phyloP scores from a whole-genome alignment of 2,329 filamentous ascomycete species.

The Diaporthe aspalathi region DNA sequence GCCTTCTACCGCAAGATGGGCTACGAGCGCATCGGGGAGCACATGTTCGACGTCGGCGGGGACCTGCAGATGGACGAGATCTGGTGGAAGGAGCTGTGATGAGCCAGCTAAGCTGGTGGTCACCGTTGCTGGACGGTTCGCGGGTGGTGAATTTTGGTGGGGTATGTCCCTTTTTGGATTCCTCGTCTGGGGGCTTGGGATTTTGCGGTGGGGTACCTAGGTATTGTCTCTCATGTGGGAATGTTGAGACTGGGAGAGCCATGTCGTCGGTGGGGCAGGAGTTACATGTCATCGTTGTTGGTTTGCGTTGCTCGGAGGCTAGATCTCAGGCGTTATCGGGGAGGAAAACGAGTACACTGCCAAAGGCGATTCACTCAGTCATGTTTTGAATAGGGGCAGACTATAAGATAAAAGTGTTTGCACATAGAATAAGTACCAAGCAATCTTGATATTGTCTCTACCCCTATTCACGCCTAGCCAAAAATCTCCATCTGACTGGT shows the following conservation, averaged over 20 bases:
- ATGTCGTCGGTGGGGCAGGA: not conserved
- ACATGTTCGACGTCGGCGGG: slow-evolving; percentile 55
- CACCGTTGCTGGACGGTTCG: no score
- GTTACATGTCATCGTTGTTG: not conserved
- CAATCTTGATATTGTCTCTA: no score
- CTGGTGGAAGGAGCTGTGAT: slow-evolving; percentile 44
- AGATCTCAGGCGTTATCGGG: slow-evolving; percentile 6
- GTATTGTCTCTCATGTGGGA: no score
- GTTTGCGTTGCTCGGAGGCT: not conserved
- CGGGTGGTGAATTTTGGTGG: no score
- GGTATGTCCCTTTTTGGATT: not conserved
- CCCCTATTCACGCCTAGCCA: not conserved
- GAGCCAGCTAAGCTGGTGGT: no score
- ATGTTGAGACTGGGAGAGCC: not conserved
- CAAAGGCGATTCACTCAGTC: not conserved
- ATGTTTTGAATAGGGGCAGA: not conserved
- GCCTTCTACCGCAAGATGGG: slow-evolving; percentile 55
- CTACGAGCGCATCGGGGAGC: slow-evolving; percentile 52
- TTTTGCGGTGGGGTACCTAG: no score
- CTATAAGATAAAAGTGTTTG: not conserved
- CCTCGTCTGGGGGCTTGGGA: not conserved
- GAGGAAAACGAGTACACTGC: not conserved
- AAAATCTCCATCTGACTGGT: not conserved
- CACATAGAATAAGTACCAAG: not conserved
- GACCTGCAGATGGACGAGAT: slow-evolving; percentile 57